A percentile compares a stretch with the other conserved stretches of the same genome.
Conservation (phyloP, 2,329 filamentous ascomycete species). For the Verticillium nonalfalfae region DNA sequence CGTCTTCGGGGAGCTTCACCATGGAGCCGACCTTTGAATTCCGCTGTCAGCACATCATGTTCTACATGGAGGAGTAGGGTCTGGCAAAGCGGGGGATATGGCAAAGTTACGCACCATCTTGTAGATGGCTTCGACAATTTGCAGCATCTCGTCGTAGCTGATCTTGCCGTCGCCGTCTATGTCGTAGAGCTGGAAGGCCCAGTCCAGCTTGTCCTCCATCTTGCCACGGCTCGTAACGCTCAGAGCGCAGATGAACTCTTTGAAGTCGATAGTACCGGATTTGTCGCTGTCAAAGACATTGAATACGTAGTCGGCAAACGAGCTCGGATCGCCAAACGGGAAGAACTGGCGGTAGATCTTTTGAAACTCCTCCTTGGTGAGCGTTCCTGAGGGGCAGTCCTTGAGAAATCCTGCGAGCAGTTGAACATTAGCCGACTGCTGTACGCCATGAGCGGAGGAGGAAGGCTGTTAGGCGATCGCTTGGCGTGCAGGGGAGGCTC, state of each 20-base stretch:
- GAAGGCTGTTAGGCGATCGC: neutral
- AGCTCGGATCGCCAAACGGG: conserved; percentile 93
- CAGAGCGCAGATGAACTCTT: conserved; percentile 97
- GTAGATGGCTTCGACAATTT: conserved; percentile 98
- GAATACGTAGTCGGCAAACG: conserved; percentile 98
- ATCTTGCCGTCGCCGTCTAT: conserved; percentile 99
- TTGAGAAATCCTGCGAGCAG: conserved; percentile 76
- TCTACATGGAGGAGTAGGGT: neutral
- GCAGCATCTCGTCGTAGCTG: conserved; percentile 97
- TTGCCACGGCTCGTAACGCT: conserved; percentile 95
- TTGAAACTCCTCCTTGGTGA: conserved; percentile 98
- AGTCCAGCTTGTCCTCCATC: conserved; percentile 99
- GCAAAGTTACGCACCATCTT: conserved; percentile 70
- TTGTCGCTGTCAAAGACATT: conserved; percentile 98
- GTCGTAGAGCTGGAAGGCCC: conserved; percentile 99
- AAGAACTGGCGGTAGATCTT: conserved; percentile 99
- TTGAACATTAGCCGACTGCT: neutral
- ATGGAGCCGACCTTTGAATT: conserved; percentile 79
- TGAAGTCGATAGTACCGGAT: conserved; percentile 97
- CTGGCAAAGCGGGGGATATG: neutral
- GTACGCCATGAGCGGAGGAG: neutral
- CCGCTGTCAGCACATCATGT: neutral
- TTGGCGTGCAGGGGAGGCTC: conserved; percentile 1
- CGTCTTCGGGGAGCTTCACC: conserved; percentile 97
- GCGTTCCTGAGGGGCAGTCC: conserved; percentile 93